Evolutionary conservation across 495 filamentous ascomycete genomes (phyloP).

Genomic region (Lepraria neglecta): DNA sequence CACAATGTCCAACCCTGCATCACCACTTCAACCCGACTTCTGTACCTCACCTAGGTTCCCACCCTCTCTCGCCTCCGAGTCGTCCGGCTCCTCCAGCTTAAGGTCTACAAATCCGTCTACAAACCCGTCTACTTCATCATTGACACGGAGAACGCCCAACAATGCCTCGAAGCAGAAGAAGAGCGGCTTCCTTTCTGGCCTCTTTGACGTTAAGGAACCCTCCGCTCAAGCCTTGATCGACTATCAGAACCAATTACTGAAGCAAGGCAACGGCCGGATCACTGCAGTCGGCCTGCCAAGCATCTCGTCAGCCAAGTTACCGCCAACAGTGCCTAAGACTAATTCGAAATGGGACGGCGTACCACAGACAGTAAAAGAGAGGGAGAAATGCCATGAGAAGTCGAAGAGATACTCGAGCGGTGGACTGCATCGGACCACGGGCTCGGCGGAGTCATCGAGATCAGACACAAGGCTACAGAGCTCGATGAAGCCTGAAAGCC

Average conservation of each 20-base stretch:
- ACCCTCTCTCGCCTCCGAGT: constrained; percentile 7
- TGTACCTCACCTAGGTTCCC: constrained; percentile 12
- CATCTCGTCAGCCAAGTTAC: constrained; percentile 39
- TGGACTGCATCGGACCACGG: constrained; percentile 9
- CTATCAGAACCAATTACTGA: constrained; percentile 25
- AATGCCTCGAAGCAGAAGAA: constrained; percentile 13
- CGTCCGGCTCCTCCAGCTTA: constrained; percentile 8
- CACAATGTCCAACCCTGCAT: constrained; percentile 5
- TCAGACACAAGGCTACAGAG: constrained; percentile 12
- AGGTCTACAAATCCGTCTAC: constrained; percentile 7
- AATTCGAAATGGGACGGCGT: constrained; percentile 47
- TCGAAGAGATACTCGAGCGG: constrained; percentile 26
- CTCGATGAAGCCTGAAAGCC: constrained; percentile 16
- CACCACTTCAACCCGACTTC: constrained; percentile 12
- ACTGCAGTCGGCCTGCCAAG: constrained; percentile 30
- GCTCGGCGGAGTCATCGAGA: constrained; percentile 8
- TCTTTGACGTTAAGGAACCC: constrained; percentile 31
- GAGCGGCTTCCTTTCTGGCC: constrained; percentile 22
- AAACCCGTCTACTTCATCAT: neutral
- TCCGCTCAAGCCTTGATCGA: constrained; percentile 29
- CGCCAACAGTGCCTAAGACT: constrained; percentile 40
- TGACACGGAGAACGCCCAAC: neutral
- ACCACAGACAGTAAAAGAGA: constrained; percentile 32
- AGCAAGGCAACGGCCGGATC: constrained; percentile 26
- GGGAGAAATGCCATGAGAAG: constrained; percentile 31